Evolutionary conservation across 108 stramenopile species (phyloP).

Genomic region (Nannochloropsis salina): DNA sequence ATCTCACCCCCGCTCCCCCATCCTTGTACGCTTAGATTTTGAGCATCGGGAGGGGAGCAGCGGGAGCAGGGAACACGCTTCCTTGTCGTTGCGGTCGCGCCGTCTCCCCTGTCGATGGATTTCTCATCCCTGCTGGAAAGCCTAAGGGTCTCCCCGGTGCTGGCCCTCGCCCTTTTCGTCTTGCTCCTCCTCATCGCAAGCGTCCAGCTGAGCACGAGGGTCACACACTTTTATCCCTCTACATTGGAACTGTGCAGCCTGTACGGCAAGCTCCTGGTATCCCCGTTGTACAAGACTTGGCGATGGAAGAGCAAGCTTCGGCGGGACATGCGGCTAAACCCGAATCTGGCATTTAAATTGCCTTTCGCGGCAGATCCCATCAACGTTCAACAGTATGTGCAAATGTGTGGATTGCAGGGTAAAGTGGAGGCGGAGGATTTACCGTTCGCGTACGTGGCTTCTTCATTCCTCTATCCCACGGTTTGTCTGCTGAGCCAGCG

Average conservation of each 20-base stretch:
- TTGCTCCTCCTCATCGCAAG: background rate
- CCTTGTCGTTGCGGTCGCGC: no score
- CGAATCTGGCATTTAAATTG: background rate
- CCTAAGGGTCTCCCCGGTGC: background rate
- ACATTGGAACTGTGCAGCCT: background rate
- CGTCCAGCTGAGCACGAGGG: background rate
- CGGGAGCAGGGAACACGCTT: no score
- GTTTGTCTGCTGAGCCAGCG: background rate
- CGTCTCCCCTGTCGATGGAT: no score
- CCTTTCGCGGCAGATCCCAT: background rate
- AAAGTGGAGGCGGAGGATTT: background rate
- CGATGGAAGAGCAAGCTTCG: background rate
- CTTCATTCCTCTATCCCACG: background rate
- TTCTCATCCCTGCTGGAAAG: no score
- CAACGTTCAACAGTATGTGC: background rate
- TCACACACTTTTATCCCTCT: background rate
- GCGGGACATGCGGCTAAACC: background rate
- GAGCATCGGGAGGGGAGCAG: no score
- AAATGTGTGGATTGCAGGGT: background rate
- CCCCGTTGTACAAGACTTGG: background rate
- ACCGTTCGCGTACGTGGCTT: background rate
- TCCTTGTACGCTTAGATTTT: no score
- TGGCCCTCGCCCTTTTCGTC: background rate
- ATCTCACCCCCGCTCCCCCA: no score
- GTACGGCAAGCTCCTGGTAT: slow-evolving; percentile 3